Evolutionary conservation across 176 grass and related monocot genomes (phyloP).

Genomic region (Hsuehochloa calcarea): DNA sequence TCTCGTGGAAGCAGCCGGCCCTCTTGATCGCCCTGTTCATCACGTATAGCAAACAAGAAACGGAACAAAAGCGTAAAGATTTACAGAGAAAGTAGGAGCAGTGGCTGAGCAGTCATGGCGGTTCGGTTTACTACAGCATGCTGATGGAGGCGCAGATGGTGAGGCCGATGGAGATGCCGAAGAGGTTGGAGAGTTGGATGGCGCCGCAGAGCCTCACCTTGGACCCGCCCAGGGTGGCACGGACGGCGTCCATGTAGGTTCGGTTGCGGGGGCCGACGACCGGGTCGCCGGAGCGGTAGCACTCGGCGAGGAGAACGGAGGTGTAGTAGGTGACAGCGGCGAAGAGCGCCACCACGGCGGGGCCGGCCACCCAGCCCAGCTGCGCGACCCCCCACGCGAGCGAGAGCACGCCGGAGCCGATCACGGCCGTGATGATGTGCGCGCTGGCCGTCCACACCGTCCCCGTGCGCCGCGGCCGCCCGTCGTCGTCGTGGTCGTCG

Average conservation of each 20-base stretch:
- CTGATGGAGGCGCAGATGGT: constrained; percentile 33
- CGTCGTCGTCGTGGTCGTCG: constrained; percentile 72
- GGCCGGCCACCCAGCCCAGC: constrained; percentile 80
- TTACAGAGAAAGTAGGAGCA: not conserved
- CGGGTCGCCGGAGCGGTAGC: constrained; percentile 77
- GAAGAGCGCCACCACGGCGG: constrained; percentile 64
- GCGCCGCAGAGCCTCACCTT: constrained; percentile 37
- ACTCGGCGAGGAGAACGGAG: constrained; percentile 69
- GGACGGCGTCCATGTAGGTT: constrained; percentile 76
- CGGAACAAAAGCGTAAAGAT: not conserved
- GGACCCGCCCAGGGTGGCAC: constrained; percentile 49
- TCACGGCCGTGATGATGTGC: constrained; percentile 90
- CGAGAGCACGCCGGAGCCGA: constrained; percentile 90
- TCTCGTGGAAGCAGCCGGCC: constrained; percentile 31
- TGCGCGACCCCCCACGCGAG: constrained; percentile 85
- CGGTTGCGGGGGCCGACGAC: constrained; percentile 59
- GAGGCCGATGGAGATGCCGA: constrained; percentile 31
- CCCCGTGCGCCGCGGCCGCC: constrained; percentile 49
- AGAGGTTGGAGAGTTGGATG: constrained; percentile 33
- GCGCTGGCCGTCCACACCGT: constrained; percentile 90
- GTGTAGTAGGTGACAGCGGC: constrained; percentile 76
- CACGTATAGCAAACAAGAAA: not conserved
- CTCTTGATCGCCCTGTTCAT: constrained; percentile 26
- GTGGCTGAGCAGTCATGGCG: not conserved
- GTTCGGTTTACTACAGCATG: constrained; percentile 22